Evolutionary conservation across 2,329 filamentous ascomycete genomes (phyloP), one percentile per base, ranked within the genome.

Genomic region (Fusarium lateritium): DNA sequence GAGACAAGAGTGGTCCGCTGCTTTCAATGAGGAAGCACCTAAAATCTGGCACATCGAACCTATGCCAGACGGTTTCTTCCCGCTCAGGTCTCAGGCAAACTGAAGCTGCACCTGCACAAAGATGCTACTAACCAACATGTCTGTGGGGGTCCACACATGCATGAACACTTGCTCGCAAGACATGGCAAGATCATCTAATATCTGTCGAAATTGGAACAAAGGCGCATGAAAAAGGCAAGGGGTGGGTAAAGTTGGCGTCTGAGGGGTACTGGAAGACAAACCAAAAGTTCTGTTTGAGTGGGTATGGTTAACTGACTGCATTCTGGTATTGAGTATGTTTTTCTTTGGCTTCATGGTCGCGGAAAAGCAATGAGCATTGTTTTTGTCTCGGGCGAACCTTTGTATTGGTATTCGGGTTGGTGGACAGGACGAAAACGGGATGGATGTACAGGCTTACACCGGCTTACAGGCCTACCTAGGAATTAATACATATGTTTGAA

Each of bases 1-100:
- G 42, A 67, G 77, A 63, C 74, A 76, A 17, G 85, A 88, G 60
- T 89, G 87, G 87, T 71, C 77, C 17, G 76, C 80, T 54, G 85
- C 85, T 19, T 89, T 89, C 73, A 81, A 82, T 26, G 73, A 79
- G 53, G 75, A 79, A 38, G 79, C 78, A 3, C 76, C 77, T 71
- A 83, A 80, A 65, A 79, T 84, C 63, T 89, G 86, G 85, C 86
- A 89, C 73, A 77, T 89, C 33, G 85, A 88, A 73, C 86, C 86
- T n/a, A 89, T 89, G 86, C 86, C 86, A 1, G 81, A 83, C 31
- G 84, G 84, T 45, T 88, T 83, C 70, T 89, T 88, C 69, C 86
- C 86, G 7, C 81, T 89, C 57, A 82, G 86, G 59, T 82, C 81
- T 65, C 83, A 86, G 58, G 83, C 86, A 36, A 89, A 89, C 78